Percentiles rank a stretch among this genome's conserved stretches.
Evolutionary conservation across 2,329 filamentous ascomycete species (phyloP).

Genomic region (Colletotrichum lindemuthianum): DNA sequence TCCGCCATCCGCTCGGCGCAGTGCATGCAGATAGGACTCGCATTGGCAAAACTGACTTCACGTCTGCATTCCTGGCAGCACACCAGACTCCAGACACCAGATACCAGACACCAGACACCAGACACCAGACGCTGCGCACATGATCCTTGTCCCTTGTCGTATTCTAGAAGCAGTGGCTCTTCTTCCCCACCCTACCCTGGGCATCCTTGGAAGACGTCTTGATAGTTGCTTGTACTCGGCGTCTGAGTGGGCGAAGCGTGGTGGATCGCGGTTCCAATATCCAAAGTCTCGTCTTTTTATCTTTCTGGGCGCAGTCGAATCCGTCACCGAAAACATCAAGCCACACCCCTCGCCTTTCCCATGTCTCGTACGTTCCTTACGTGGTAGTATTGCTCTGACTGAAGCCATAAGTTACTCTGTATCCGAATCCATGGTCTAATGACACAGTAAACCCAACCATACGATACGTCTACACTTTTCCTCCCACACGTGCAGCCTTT

Average conservation of each 20-base stretch:
- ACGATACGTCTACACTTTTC: too few species aligned
- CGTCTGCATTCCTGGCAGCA: conserved; percentile 21
- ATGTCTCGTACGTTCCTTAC: conserved; percentile 25
- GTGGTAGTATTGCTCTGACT: too few species aligned
- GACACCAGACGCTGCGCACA: too few species aligned
- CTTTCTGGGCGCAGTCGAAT: conserved; percentile 18
- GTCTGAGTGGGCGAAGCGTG: conserved; percentile 9
- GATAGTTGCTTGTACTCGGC: conserved; percentile 7
- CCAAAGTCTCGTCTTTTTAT: conserved; percentile 23
- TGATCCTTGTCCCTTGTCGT: conserved; percentile 11
- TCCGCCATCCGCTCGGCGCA: not conserved
- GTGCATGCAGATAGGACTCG: conserved; percentile 14
- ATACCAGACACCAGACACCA: too few species aligned
- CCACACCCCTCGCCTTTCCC: conserved; percentile 17
- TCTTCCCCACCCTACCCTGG: conserved; percentile 19
- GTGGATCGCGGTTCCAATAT: conserved; percentile 8
- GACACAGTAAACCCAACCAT: too few species aligned
- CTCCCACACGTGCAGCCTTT: too few species aligned
- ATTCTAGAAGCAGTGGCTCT: conserved; percentile 32
- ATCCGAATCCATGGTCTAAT: too few species aligned
- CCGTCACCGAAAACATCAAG: conserved; percentile 23
- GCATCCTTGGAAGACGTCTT: not conserved
- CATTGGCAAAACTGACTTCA: conserved; percentile 5
- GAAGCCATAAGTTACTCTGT: too few species aligned
- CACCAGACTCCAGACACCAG: too few species aligned